Conservation (phyloP, 139 green algal species). For the Zygnema cylindricum region DNA sequence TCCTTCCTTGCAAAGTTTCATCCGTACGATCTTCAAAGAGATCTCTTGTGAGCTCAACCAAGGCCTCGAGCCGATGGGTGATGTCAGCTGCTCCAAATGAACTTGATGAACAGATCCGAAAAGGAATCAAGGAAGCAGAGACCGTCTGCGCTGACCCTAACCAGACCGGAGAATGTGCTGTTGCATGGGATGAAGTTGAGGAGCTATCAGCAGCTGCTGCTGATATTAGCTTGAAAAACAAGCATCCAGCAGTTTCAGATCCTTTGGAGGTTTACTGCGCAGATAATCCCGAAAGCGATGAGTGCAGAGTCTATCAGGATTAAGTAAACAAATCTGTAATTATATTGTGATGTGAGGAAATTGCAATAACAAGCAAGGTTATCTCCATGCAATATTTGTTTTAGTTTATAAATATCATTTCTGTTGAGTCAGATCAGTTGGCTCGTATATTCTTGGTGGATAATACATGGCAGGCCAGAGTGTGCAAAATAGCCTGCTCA, state of each 20-base stretch:
- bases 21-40: neutral
- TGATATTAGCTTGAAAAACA: neutral
- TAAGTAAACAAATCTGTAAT: no score
- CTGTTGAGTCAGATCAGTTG: no score
- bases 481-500: no score
- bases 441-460: no score
- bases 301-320: constrained; percentile 70
- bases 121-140: constrained; percentile 60
- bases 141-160: constrained; percentile 46
- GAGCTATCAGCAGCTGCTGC: constrained; percentile 62
- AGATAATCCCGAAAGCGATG: constrained; percentile 73
- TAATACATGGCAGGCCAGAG: no score
- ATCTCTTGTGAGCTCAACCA: neutral
- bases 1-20: neutral
- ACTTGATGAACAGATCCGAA: constrained; percentile 26
- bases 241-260: constrained; percentile 45
- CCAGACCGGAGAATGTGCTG: constrained; percentile 54
- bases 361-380: no score
- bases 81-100: neutral
- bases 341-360: no score
- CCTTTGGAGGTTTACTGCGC: constrained; percentile 74
- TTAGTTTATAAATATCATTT: no score
- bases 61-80: neutral
- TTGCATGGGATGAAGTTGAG: constrained; percentile 67
- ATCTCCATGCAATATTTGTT: no score